Evolutionary conservation across 2,329 filamentous ascomycete genomes (phyloP).

Genomic region (Aspergillus sclerotialis): DNA sequence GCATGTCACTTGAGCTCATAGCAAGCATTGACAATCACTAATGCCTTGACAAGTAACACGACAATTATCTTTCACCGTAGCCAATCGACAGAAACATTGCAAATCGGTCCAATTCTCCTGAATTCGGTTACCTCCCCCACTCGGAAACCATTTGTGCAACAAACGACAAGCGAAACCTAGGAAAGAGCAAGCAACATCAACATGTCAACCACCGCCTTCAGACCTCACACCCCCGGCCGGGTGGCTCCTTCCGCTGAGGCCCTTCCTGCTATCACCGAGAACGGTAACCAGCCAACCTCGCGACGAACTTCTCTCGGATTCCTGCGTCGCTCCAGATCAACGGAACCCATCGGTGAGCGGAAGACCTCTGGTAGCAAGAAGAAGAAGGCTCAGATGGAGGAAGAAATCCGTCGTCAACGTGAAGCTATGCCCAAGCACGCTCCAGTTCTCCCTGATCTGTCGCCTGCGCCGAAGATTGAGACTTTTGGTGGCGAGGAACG

Average conservation of each 20-base stretch:
- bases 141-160: neutral
- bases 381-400: conserved; percentile 36
- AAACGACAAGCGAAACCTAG: conserved; percentile 8
- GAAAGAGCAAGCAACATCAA: conserved; percentile 12
- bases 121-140: neutral
- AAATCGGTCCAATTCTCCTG: neutral
- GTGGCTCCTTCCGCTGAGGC: conserved; percentile 25
- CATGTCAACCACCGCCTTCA: conserved; percentile 28
- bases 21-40: no score
- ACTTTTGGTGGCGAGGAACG: conserved; percentile 58
- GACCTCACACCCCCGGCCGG: conserved; percentile 31
- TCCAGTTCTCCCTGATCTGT: conserved; percentile 47
- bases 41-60: no score
- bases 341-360: conserved; percentile 52
- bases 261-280: conserved; percentile 30
- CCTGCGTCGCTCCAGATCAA: conserved; percentile 61
- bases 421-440: conserved; percentile 54
- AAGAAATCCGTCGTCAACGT: conserved; percentile 49
- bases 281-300: conserved; percentile 19
- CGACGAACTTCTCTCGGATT: conserved; percentile 49
- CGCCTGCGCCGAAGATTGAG: conserved; percentile 43
- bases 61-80: no score
- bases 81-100: neutral
- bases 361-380: conserved; percentile 34
- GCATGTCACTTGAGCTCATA: no score